phyloP scores from a whole-genome alignment of 768 basidiomycete genomes.

The Leccinellum rugosiceps region DNA sequence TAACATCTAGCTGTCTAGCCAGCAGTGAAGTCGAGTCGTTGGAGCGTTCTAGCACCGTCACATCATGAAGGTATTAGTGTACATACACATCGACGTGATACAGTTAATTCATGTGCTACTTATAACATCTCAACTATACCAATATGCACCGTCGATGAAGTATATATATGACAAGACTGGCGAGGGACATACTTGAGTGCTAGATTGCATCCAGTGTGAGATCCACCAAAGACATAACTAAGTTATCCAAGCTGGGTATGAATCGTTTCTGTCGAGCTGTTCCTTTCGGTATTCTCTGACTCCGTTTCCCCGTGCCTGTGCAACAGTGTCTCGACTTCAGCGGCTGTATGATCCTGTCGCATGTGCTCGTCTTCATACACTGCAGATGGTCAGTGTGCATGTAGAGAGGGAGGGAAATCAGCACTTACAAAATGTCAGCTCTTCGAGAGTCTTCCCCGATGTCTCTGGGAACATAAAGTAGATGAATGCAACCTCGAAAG shows the following conservation, averaged over 20 bases:
- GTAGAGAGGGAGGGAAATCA: background rate
- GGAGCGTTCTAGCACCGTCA: too few species aligned
- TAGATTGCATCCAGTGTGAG: background rate
- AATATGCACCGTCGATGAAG: too few species aligned
- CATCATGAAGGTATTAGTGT: too few species aligned
- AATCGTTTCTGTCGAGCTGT: background rate
- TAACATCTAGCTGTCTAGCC: too few species aligned
- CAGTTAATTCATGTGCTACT: too few species aligned
- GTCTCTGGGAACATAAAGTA: slow-evolving; percentile 22
- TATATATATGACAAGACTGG: too few species aligned
- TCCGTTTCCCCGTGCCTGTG: background rate
- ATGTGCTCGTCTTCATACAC: slow-evolving; percentile 3
- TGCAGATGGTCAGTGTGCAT: background rate
- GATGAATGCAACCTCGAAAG: slow-evolving; percentile 13
- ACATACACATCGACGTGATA: too few species aligned
- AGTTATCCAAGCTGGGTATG: background rate
- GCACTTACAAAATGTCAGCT: slow-evolving; percentile 17
- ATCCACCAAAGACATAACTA: background rate
- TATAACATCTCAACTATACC: too few species aligned
- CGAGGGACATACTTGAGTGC: background rate
- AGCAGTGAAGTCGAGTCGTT: too few species aligned
- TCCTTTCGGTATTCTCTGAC: background rate
- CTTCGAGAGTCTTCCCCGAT: slow-evolving; percentile 17
- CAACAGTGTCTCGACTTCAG: background rate
- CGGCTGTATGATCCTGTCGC: background rate